Evolutionary conservation across 768 basidiomycete species (phyloP), one percentile per base, ranked within the genome.

Genomic region (Flagelloscypha sp.): DNA sequence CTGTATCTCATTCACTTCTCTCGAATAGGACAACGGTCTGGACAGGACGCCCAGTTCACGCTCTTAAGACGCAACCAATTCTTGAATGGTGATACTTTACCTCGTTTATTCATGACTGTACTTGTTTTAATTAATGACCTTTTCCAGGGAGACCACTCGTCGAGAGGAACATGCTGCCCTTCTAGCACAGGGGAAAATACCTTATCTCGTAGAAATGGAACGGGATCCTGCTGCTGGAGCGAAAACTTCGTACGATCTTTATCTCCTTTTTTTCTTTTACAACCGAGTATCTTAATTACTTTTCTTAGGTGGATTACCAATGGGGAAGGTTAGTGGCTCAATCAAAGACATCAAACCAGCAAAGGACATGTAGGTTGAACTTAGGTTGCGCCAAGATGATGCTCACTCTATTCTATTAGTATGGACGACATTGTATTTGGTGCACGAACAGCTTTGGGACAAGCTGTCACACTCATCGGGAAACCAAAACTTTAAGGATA

Each of bases 311-410:
- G 79, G n/a, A n/a, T n/a, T n/a, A n/a, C n/a, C n/a, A n/a, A 72
- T 70, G 67, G 70, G 69, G n/a, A 69, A 61, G 39, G 69, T 71
- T 2, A 69, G 67, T 3, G 69, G 59, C n/a, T 56, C 65, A 7
- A 62, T 71, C 40, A 53, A 65, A 68, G 72, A 76, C 19, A 61
- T 81, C 51, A 69, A 72, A 40, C 72, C 79, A 2, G 79, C 79
- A 4, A 70, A 68, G 50, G 57, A 59, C 27, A 81, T 81, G 69
- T 71, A 41, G 34, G 67, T 51, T 19, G 5, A n/a, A n/a, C n/a
- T n/a, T n/a, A n/a, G n/a, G n/a, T n/a, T n/a, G n/a, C n/a, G n/a
- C n/a, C n/a, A n/a, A n/a, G n/a, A n/a, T n/a, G n/a, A n/a, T n/a
- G n/a, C n/a, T n/a, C n/a, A n/a, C n/a, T n/a, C n/a, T n/a, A n/a